phyloP scores from a whole-genome alignment of 345 rosid species.

The Camelina neglecta region DNA sequence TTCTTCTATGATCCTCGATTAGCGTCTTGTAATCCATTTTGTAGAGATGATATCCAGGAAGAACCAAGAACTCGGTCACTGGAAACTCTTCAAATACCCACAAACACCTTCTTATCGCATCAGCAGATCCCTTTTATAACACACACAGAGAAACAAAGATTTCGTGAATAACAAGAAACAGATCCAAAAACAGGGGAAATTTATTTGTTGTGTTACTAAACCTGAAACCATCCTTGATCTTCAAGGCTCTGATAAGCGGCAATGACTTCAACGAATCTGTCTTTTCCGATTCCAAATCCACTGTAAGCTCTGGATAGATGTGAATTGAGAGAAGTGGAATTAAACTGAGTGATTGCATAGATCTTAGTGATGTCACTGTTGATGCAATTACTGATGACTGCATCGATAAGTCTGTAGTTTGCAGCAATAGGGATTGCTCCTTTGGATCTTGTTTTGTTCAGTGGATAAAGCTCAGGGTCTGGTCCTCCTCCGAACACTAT shows the following conservation, averaged over 20 bases:
- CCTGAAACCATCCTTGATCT: conserved; percentile 86
- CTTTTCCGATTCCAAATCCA: conserved; percentile 61
- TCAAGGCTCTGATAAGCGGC: conserved; percentile 87
- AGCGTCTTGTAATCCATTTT: conserved; percentile 79
- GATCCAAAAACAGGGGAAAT: conserved; percentile 12
- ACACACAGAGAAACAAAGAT: neutral
- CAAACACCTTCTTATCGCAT: conserved; percentile 84
- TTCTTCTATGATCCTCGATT: conserved; percentile 59
- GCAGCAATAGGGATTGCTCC: conserved; percentile 84
- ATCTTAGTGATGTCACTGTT: conserved; percentile 80
- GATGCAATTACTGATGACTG: conserved; percentile 85
- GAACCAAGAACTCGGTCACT: conserved; percentile 68
- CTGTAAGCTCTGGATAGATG: conserved; percentile 77
- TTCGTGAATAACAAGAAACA: conserved; percentile 22
- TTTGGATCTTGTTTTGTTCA: conserved; percentile 79
- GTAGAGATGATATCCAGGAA: conserved; percentile 88
- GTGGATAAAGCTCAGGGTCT: conserved; percentile 67
- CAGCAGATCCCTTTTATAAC: conserved; percentile 73
- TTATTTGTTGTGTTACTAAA: conserved; percentile 5
- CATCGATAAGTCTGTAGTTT: conserved; percentile 77
- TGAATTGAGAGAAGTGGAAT: conserved; percentile 86
- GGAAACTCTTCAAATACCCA: conserved; percentile 85
- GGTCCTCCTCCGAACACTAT: conserved; percentile 81
- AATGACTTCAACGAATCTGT: conserved; percentile 72
- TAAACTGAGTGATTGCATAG: conserved; percentile 84